These are phyloP conservation scores for Canavalia gladiata DNA, from an alignment of 306 rosid genomes.

Conservation along the genomic window DNA sequence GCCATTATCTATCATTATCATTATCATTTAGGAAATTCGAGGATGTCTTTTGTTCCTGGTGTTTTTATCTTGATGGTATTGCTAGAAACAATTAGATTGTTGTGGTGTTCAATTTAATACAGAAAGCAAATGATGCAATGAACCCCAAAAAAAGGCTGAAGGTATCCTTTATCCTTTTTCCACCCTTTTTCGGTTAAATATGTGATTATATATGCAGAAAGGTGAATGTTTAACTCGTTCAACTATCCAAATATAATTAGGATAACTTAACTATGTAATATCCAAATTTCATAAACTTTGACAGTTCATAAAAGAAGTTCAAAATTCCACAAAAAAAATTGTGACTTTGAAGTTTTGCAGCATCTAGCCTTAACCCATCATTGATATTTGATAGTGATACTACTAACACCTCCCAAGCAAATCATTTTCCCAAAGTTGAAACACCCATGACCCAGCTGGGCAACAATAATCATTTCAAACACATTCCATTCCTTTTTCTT, in stretches of 20 bases:
- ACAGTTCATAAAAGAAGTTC: too few relatives aligned
- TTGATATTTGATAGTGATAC: background rate
- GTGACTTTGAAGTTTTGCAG: background rate
- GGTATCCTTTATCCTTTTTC: too few relatives aligned
- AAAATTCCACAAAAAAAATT: background rate
- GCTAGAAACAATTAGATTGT: background rate
- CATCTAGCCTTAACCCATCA: background rate
- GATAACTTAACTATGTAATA: background rate
- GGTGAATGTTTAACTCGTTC: background rate
- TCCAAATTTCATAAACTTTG: too few relatives aligned
- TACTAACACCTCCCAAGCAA: too few relatives aligned
- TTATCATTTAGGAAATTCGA: background rate
- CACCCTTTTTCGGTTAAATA: too few relatives aligned
- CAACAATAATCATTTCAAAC: conserved; percentile 48
- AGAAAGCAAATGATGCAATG: background rate
- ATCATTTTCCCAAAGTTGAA: conserved; percentile 42
- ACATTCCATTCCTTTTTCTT: conserved; percentile 37
- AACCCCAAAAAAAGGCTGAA: background rate
- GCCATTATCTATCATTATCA: conserved; percentile 25
- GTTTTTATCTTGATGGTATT: background rate
- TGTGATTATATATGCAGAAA: too few relatives aligned
- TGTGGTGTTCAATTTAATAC: conserved; percentile 22
- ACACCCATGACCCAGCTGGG: conserved; percentile 48
- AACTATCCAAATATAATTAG: background rate
- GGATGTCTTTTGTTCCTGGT: background rate